phyloP scores from a whole-genome alignment of 805 yeast species.

The Nematodospora valgi region DNA sequence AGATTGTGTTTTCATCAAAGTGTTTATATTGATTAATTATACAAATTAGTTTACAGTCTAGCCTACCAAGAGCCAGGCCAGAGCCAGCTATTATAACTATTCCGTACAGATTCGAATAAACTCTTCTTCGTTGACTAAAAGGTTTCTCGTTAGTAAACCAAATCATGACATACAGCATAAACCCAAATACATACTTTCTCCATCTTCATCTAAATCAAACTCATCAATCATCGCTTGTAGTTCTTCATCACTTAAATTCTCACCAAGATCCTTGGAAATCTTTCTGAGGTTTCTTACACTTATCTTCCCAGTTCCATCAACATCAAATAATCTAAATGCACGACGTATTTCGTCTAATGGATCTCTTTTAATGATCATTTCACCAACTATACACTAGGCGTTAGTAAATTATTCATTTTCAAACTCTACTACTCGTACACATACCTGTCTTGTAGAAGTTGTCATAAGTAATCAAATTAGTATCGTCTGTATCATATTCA shows the following conservation, averaged over 20 bases:
- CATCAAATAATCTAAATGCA: conserved; percentile 87
- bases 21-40: conserved; percentile 1
- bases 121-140: conserved; percentile 72
- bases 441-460: conserved; percentile 73
- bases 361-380: conserved; percentile 79
- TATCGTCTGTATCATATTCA: conserved; percentile 76
- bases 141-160: conserved; percentile 26
- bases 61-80: too few species aligned
- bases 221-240: conserved; percentile 96
- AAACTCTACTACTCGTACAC: conserved; percentile 19
- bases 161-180: background rate
- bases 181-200: conserved; percentile 57
- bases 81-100: too few species aligned
- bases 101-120: conserved; percentile 87
- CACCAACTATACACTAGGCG: conserved; percentile 54
- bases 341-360: conserved; percentile 89
- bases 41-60: too few species aligned
- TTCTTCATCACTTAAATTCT: conserved; percentile 87
- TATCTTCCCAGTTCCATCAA: conserved; percentile 83
- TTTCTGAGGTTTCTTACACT: conserved; percentile 77
- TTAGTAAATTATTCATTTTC: conserved; percentile 21
- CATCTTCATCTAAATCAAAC: conserved; percentile 94
- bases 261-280: conserved; percentile 91
- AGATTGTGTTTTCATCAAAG: background rate
- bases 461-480: conserved; percentile 70